Percentiles rank a stretch among this genome's conserved stretches.
phyloP scores from a whole-genome alignment of 352 stramenopile species.

The Globisporangium heterothallicum region DNA sequence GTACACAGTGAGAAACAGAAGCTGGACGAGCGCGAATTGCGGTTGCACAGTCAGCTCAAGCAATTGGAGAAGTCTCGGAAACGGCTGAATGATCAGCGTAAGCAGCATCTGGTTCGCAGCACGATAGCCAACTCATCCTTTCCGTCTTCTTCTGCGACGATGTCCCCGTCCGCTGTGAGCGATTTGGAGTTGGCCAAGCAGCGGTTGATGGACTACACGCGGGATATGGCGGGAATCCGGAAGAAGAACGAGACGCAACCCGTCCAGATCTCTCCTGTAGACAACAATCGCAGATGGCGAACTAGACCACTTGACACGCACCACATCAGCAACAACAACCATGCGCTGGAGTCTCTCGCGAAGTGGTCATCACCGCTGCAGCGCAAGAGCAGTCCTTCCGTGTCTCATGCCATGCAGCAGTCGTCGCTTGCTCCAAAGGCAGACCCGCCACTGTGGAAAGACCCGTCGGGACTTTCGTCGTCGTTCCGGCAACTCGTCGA shows the following conservation, averaged over 20 bases:
- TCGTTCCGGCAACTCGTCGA: constrained; percentile 49
- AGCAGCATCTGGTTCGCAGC: constrained; percentile 24
- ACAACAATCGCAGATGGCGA: constrained; percentile 15
- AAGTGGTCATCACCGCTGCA: neutral
- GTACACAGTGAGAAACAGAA: constrained; percentile 33
- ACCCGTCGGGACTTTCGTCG: constrained; percentile 49
- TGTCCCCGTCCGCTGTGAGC: constrained; percentile 5
- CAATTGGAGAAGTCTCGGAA: constrained; percentile 44
- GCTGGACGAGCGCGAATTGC: constrained; percentile 44
- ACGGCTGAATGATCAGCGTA: constrained; percentile 42
- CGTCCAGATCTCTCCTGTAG: neutral
- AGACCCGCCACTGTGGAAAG: constrained; percentile 10
- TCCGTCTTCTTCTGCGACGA: neutral
- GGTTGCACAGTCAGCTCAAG: constrained; percentile 45
- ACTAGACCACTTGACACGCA: neutral
- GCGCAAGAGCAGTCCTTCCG: neutral
- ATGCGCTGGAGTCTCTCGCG: neutral
- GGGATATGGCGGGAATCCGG: constrained; percentile 1
- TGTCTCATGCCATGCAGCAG: neutral
- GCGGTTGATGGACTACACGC: constrained; percentile 9
- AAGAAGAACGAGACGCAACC: neutral
- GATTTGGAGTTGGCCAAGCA: constrained; percentile 14
- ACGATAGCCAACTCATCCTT: neutral
- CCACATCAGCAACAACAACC: constrained; percentile 1
- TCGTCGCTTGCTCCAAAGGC: neutral